These are phyloP conservation scores for Apiotrichum laibachii DNA, from an alignment of 1,284 basidiomycete genomes.

Conservation along the genomic window DNA sequence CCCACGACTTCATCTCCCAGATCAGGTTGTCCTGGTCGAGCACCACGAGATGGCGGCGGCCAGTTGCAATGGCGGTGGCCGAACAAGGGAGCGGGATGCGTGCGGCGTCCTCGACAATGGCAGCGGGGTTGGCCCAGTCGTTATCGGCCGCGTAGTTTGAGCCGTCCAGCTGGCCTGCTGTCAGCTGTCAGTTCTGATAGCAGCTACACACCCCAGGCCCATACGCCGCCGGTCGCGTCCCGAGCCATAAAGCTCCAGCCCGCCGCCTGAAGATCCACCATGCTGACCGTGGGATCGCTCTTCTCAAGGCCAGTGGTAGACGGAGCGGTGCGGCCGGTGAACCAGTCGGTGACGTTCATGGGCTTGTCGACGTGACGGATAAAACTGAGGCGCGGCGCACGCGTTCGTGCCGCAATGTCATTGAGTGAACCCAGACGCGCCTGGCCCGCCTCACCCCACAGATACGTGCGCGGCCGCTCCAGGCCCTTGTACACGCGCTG, in stretches of 20 bases:
- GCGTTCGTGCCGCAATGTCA: neutral
- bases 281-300: constrained; percentile 25
- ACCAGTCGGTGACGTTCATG: constrained; percentile 8
- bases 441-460: constrained; percentile 68
- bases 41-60: constrained; percentile 40
- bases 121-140: constrained; percentile 32
- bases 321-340: neutral
- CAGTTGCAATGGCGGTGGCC: constrained; percentile 34
- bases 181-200: too few species aligned
- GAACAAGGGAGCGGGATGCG: constrained; percentile 38
- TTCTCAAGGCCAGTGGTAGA: neutral
- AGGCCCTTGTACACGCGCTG: constrained; percentile 74
- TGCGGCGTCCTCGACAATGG: constrained; percentile 32
- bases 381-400: neutral
- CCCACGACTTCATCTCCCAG: constrained; percentile 45
- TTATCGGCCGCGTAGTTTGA: constrained; percentile 64
- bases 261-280: constrained; percentile 71
- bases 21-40: constrained; percentile 47
- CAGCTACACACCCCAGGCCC: constrained; percentile 70
- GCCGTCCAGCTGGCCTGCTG: constrained; percentile 11
- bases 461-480: constrained; percentile 60
- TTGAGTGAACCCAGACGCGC: constrained; percentile 24
- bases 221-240: constrained; percentile 67
- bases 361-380: neutral
- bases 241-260: constrained; percentile 61